Evolutionary conservation across 805 yeast species (phyloP).

Genomic region (Jamesozyma rosinii): DNA sequence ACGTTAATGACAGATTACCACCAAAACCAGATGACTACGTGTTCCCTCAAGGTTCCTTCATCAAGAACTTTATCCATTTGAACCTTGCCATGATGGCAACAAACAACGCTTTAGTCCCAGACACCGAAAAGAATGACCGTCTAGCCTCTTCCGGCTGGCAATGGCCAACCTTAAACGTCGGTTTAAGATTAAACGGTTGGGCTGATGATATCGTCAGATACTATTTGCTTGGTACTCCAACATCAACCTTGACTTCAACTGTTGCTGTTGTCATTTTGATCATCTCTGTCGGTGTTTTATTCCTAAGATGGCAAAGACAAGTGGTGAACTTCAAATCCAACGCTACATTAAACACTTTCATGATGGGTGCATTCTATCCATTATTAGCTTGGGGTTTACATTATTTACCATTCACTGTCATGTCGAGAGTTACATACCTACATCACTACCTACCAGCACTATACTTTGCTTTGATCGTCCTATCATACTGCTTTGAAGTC

Average conservation of each 20-base stretch:
- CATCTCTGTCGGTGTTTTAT: conserved; percentile 35
- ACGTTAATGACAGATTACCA: conserved; percentile 53
- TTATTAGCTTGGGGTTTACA: conserved; percentile 88
- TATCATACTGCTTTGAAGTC: conserved; percentile 47
- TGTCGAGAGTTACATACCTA: conserved; percentile 95
- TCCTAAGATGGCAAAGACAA: conserved; percentile 66
- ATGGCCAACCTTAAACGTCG: conserved; percentile 74
- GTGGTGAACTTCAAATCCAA: conserved; percentile 34
- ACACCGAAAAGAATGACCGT: conserved; percentile 60
- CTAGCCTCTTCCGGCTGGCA: conserved; percentile 77
- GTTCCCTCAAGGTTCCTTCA: conserved; percentile 62
- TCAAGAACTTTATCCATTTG: conserved; percentile 65
- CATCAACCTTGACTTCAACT: conserved; percentile 69
- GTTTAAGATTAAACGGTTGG: conserved; percentile 77
- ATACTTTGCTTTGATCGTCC: conserved; percentile 63
- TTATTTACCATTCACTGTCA: conserved; percentile 76
- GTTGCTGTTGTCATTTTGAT: conserved; percentile 50
- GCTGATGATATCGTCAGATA: conserved; percentile 52
- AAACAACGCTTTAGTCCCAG: conserved; percentile 75
- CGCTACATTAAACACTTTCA: conserved; percentile 40
- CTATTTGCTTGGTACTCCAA: conserved; percentile 67
- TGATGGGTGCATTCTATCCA: conserved; percentile 70
- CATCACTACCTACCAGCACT: conserved; percentile 95
- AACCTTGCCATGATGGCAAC: conserved; percentile 91
- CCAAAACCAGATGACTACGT: conserved; percentile 33